These are phyloP conservation scores for Coemansia sp. DNA, from an alignment of 192 early-diverging fungal genomes.

Conservation along the genomic window DNA sequence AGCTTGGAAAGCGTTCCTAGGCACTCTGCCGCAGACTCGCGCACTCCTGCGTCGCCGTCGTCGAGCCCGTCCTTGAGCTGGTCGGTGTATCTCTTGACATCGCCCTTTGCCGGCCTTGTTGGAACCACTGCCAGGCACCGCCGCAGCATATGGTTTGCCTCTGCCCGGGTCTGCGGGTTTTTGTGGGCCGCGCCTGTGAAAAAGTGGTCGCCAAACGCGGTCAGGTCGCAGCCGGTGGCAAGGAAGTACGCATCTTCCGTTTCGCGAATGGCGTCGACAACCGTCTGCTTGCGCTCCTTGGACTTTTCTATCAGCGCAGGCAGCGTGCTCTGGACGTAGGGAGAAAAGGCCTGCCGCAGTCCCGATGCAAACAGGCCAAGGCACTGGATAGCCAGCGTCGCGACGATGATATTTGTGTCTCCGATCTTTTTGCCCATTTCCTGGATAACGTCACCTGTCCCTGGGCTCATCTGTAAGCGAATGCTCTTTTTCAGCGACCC, in stretches of 20 bases:
- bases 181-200: conserved; percentile 71
- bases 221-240: conserved; percentile 51
- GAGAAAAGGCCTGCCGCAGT: conserved; percentile 74
- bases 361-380: conserved; percentile 78
- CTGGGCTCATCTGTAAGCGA: conserved; percentile 47
- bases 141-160: conserved; percentile 69
- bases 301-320: conserved; percentile 81
- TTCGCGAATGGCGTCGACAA: conserved; percentile 75
- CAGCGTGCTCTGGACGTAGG: conserved; percentile 68
- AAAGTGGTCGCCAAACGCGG: conserved; percentile 79
- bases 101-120: conserved; percentile 70
- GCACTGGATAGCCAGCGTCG: conserved; percentile 73
- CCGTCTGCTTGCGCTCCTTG: conserved; percentile 92
- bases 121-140: conserved; percentile 72
- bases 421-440: conserved; percentile 79
- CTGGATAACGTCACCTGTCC: conserved; percentile 72
- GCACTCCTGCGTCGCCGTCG: conserved; percentile 77
- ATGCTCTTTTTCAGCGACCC: conserved; percentile 33
- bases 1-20: conserved; percentile 88
- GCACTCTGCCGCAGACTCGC: conserved; percentile 80
- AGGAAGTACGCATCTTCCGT: conserved; percentile 84
- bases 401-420: conserved; percentile 88
- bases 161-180: conserved; percentile 86
- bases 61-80: conserved; percentile 74
- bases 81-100: conserved; percentile 77